Evolutionary conservation across 1,284 basidiomycete species (phyloP), one percentile per base, ranked within the genome.

Genomic region (Cutaneotrichosporon mucoides): DNA sequence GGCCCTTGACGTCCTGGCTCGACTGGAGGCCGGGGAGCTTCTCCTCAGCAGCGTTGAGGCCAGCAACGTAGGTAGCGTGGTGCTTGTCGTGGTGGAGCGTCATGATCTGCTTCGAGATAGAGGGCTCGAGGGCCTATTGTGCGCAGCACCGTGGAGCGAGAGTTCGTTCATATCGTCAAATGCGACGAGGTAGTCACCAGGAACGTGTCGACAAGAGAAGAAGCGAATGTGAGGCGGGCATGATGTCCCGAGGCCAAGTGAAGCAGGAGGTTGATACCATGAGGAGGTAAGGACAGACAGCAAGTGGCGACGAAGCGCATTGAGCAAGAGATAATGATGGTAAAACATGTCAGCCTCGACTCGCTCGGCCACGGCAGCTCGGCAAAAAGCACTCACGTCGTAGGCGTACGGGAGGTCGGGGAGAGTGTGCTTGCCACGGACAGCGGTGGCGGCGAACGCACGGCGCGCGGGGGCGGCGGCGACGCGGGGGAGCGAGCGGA

Each of bases 81-180:
- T 99, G 95, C 83, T 93, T 95, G 69, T 86, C 85, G 82, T 99
- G 94, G 79, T 99, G 95, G 63, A 98, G 84, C 60, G 83, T 86
- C 91, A 93, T 93, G 70, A 92, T 94, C 78, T 92, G 85, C 66
- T 77, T 77, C 45, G 79, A 81, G 79, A 84, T 83, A 63, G 79
- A 80, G 54, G 82, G 82, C 77, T 83, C 82, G 59, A 84, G 79
- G 24, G 80, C 79, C 77, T 79, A 65, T 15, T 12, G 44, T n/a
- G 49, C 1, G n/a, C 50, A 24, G 24, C 24, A 24, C 24, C 24
- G 24, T 24, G 24, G 24, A 24, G 24, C 24, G 24, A 24, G 24
- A 24, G 24, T 24, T 24, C 24, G 24, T 24, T 24, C 24, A 24
- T 24, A 24, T 24, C 24, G 24, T 24, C 24, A 24, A 24, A 24